Evolutionary conservation across 208 protist species (phyloP).

Genomic region (Endotrypanum monterogeii): DNA sequence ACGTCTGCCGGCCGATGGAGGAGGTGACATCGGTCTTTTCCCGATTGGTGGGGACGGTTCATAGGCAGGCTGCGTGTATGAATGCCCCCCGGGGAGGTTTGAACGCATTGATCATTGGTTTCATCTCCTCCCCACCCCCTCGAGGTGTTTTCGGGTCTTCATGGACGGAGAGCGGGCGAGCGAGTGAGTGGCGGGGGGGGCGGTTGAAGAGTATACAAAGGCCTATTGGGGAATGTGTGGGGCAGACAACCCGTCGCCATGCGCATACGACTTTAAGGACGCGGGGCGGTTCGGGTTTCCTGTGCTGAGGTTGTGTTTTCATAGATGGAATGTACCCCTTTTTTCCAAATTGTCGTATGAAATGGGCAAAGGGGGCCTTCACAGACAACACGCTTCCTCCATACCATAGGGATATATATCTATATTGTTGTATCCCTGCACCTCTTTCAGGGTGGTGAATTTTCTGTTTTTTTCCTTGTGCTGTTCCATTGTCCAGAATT

Average conservation of each 20-base stretch:
- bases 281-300: neutral
- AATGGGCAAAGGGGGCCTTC: neutral
- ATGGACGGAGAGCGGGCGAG: neutral
- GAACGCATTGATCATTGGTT: neutral
- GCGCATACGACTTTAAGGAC: neutral
- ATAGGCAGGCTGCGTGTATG: neutral
- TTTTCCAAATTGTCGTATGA: neutral
- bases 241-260: neutral
- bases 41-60: neutral
- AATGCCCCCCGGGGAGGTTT: neutral
- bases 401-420: neutral
- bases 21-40: neutral
- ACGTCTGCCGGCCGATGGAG: no score
- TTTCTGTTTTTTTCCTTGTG: no score
- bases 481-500: neutral
- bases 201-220: neutral
- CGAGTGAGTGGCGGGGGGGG: neutral
- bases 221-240: neutral
- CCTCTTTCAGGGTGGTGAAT: no score
- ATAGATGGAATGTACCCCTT: neutral
- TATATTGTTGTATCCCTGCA: neutral
- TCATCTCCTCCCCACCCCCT: neutral
- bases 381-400: neutral
- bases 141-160: neutral
- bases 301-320: neutral